Conservation (phyloP, 2,329 filamentous ascomycete species). For the Ceratocystiopsis brevicomis region DNA sequence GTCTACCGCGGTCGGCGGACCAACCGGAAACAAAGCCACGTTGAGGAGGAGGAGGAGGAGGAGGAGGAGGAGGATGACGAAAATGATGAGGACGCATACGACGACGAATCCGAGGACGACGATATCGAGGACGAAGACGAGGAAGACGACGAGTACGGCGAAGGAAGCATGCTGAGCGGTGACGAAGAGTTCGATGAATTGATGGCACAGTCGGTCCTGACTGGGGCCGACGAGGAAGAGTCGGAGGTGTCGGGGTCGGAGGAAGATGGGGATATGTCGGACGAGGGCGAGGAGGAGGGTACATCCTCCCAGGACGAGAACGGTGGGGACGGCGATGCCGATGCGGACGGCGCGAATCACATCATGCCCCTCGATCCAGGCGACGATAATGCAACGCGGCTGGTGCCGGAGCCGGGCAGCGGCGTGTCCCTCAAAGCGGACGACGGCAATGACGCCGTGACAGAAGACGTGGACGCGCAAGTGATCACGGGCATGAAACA, state of each 20-base stretch:
- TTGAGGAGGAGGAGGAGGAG: conserved; percentile 19
- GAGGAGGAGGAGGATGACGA: conserved; percentile 20
- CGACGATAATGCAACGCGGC: no score
- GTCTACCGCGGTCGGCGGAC: conserved; percentile 1
- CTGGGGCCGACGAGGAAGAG: conserved; percentile 18
- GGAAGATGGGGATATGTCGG: conserved; percentile 16
- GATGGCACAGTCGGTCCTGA: conserved; percentile 21
- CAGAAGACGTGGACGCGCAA: conserved; percentile 30
- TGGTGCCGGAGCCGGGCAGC: no score
- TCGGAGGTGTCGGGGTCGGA: conserved; percentile 20
- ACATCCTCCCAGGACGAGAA: conserved; percentile 12
- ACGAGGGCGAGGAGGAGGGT: conserved; percentile 24
- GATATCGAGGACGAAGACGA: conserved; percentile 23
- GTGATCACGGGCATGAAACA: conserved; percentile 40
- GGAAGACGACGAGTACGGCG: conserved; percentile 20
- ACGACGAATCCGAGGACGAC: conserved; percentile 16
- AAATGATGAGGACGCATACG: conserved; percentile 24
- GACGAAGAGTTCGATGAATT: conserved; percentile 25
- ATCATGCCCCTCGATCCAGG: neutral
- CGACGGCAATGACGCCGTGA: neutral
- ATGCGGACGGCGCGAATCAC: neutral
- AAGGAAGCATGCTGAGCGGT: conserved; percentile 23
- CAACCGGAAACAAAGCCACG: conserved; percentile 13
- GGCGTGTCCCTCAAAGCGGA: no score
- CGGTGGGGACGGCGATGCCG: neutral